A percentile compares a stretch with the other conserved stretches of the same genome.
These are phyloP conservation scores for Avena insularis DNA, from an alignment of 176 grass and related monocot species.

Conservation along the genomic window DNA sequence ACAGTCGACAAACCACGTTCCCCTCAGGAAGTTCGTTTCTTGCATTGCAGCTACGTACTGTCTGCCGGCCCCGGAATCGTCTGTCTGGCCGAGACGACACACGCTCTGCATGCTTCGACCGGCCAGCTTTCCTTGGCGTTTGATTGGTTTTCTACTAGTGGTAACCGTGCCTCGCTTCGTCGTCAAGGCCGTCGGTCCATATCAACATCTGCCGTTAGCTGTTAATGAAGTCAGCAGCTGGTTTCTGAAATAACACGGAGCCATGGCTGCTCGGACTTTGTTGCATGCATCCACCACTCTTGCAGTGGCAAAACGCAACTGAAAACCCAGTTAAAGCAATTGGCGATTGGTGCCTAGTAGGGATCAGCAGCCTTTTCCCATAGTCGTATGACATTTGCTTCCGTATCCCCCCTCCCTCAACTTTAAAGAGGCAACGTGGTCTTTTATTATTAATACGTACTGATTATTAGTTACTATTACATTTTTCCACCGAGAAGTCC, in stretches of 20 bases:
- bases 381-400: too few relatives aligned
- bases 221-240: background rate
- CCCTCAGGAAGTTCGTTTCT: background rate
- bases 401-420: too few relatives aligned
- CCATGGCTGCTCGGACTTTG: background rate
- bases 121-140: too few relatives aligned
- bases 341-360: too few relatives aligned
- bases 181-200: constrained; percentile 26
- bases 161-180: constrained; percentile 33
- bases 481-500: too few relatives aligned
- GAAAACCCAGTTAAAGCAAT: too few relatives aligned
- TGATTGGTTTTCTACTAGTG: too few relatives aligned
- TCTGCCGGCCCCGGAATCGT: background rate
- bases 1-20: background rate
- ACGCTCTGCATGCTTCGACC: background rate
- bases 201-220: background rate
- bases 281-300: background rate
- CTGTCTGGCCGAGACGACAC: background rate
- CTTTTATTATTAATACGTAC: too few relatives aligned
- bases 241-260: background rate
- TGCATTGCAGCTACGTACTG: background rate
- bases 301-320: too few relatives aligned
- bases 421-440: too few relatives aligned
- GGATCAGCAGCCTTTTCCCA: too few relatives aligned
- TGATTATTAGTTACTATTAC: too few relatives aligned